A percentile compares a stretch with the other conserved stretches of the same genome.
phyloP scores from a whole-genome alignment of 2,329 filamentous ascomycete species.

The Lachnellula arida region DNA sequence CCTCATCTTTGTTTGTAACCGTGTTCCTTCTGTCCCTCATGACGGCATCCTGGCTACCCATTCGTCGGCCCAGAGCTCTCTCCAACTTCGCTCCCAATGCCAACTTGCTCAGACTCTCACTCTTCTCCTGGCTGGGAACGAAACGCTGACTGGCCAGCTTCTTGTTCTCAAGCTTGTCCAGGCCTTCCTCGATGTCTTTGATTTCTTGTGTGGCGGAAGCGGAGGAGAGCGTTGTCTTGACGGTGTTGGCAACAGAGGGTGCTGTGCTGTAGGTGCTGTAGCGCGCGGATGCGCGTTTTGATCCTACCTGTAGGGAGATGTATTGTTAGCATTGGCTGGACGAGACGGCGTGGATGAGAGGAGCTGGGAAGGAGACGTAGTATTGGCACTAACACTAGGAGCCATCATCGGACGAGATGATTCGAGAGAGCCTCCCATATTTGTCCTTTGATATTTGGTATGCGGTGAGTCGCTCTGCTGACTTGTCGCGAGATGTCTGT shows the following conservation, averaged over 20 bases:
- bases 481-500: background rate
- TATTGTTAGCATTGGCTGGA: slow-evolving; percentile 17
- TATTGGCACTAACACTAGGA: slow-evolving; percentile 41
- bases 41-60: slow-evolving; percentile 67
- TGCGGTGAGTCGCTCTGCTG: background rate
- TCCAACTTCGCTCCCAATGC: slow-evolving; percentile 72
- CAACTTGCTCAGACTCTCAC: slow-evolving; percentile 63
- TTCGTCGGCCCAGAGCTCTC: slow-evolving; percentile 61
- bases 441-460: slow-evolving; percentile 10
- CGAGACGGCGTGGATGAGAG: background rate
- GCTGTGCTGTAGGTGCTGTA: slow-evolving; percentile 48
- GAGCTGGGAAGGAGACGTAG: background rate
- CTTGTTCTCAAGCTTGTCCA: slow-evolving; percentile 67
- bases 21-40: slow-evolving; percentile 41
- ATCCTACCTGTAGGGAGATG: slow-evolving; percentile 30
- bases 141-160: slow-evolving; percentile 64
- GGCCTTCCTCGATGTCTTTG: slow-evolving; percentile 57
- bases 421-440: slow-evolving; percentile 43
- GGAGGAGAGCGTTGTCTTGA: slow-evolving; percentile 27
- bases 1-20: slow-evolving; percentile 13
- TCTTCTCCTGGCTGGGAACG: slow-evolving; percentile 59
- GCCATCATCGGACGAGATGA: slow-evolving; percentile 53
- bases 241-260: slow-evolving; percentile 40
- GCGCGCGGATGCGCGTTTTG: slow-evolving; percentile 47
- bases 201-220: slow-evolving; percentile 40